A percentile compares a stretch with the other conserved stretches of the same genome.
These are phyloP conservation scores for Diplodia seriata DNA, from an alignment of 2,329 filamentous ascomycete genomes.

Conservation along the genomic window DNA sequence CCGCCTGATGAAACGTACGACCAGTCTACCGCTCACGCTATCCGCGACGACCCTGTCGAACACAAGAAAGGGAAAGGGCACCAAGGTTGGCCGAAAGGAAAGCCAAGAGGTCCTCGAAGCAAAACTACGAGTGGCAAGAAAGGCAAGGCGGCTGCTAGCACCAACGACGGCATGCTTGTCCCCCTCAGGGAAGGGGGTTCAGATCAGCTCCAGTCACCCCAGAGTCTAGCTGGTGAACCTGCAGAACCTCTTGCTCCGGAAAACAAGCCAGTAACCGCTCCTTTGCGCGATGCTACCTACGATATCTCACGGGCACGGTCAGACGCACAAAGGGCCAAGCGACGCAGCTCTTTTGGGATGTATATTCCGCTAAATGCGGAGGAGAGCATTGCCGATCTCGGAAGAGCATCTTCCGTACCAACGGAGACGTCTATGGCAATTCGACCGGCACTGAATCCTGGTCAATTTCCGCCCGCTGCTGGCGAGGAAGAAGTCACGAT, in stretches of 20 bases:
- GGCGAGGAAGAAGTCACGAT: conserved; percentile 50
- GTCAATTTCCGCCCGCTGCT: conserved; percentile 2
- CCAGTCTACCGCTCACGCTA: conserved; percentile 34
- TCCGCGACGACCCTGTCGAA: conserved; percentile 35
- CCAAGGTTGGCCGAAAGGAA: conserved; percentile 56
- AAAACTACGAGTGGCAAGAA: conserved; percentile 47
- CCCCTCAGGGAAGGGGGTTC: conserved; percentile 30
- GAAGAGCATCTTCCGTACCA: conserved; percentile 39
- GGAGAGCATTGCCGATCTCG: not conserved
- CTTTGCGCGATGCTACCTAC: not conserved
- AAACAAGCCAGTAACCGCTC: not conserved
- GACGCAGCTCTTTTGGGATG: conserved; percentile 26
- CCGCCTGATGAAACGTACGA: conserved; percentile 46
- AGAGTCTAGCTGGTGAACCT: conserved; percentile 43
- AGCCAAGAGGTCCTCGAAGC: conserved; percentile 50
- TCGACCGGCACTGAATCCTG: conserved; percentile 1
- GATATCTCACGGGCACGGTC: conserved; percentile 11
- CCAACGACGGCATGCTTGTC: conserved; percentile 33
- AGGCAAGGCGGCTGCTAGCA: conserved; percentile 42
- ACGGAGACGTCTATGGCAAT: conserved; percentile 35
- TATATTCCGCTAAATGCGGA: conserved; percentile 4
- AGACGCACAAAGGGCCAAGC: conserved; percentile 1
- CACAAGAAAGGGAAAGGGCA: conserved; percentile 46
- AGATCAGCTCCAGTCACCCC: conserved; percentile 46
- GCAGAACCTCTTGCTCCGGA: conserved; percentile 29